Percentiles rank a stretch among this genome's conserved stretches.
Conservation (phyloP, 129 eudicot species). For the Saussurea involucrata region DNA sequence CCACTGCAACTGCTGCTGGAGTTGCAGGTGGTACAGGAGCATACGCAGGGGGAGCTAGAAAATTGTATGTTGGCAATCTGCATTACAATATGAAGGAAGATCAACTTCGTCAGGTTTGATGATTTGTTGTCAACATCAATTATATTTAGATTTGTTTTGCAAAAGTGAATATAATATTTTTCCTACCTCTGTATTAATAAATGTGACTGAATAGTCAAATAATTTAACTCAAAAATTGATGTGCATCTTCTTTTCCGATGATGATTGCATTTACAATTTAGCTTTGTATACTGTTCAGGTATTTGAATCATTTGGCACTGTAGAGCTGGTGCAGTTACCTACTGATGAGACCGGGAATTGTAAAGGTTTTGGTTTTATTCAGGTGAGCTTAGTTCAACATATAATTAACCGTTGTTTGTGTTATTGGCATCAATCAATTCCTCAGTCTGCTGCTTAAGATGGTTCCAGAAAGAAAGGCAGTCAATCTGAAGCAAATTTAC, state of each 20-base stretch:
- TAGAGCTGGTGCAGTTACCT: constrained; percentile 91
- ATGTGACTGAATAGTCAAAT: not conserved
- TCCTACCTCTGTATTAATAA: not conserved
- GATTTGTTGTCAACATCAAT: not conserved
- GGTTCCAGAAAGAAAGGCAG: not conserved
- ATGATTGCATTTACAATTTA: not conserved
- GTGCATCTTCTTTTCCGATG: not conserved
- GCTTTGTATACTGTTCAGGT: constrained; percentile 42
- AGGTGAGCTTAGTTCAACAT: constrained; percentile 40
- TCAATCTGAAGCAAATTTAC: not conserved
- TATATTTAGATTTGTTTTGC: not conserved
- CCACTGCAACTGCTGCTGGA: constrained; percentile 57
- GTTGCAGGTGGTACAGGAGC: constrained; percentile 58
- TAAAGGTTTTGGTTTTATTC: constrained; percentile 94
- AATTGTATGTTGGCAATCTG: constrained; percentile 84
- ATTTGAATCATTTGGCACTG: constrained; percentile 85
- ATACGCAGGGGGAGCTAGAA: constrained; percentile 73
- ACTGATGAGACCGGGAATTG: constrained; percentile 75
- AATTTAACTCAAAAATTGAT: not conserved
- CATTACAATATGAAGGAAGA: constrained; percentile 78
- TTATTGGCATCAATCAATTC: not conserved
- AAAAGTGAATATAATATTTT: not conserved
- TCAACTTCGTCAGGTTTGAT: constrained; percentile 74
- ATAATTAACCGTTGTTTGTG: constrained; percentile 2
- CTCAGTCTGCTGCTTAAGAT: not conserved